Conservation (phyloP, 768 basidiomycete genomes). For the Kwoniella sp. region DNA sequence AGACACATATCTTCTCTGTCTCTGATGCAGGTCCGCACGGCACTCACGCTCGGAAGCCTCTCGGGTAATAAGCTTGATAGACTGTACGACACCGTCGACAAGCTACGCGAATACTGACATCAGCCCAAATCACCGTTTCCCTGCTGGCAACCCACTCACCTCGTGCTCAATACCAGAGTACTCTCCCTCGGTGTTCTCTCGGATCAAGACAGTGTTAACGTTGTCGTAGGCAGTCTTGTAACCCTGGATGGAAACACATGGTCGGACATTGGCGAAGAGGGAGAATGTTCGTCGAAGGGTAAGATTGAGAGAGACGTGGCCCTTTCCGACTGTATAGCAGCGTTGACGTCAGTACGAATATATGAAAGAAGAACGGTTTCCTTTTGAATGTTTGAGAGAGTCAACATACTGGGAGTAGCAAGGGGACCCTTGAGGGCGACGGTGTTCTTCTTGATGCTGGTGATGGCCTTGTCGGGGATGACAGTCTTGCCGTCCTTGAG, state of each 20-base stretch:
- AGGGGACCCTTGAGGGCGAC: slow-evolving; percentile 97
- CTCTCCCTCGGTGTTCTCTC: slow-evolving; percentile 99
- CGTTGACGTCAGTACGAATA: neutral
- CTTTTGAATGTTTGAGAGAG: no score
- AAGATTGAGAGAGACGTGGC: slow-evolving; percentile 96
- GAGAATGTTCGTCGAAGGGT: slow-evolving; percentile 96
- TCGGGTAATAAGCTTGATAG: slow-evolving; percentile 99
- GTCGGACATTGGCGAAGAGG: slow-evolving; percentile 97
- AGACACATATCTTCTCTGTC: neutral
- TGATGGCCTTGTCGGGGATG: slow-evolving; percentile 88
- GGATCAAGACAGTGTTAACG: slow-evolving; percentile 93
- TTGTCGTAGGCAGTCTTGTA: slow-evolving; percentile 99
- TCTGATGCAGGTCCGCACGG: no score
- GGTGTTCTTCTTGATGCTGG: slow-evolving; percentile 92
- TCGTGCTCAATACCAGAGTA: slow-evolving; percentile 99
- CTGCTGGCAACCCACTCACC: no score
- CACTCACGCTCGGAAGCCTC: slow-evolving; percentile 83
- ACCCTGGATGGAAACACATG: slow-evolving; percentile 91
- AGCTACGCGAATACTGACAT: slow-evolving; percentile 66
- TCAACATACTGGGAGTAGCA: slow-evolving; percentile 86
- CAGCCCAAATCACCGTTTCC: no score
- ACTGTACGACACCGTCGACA: slow-evolving; percentile 97
- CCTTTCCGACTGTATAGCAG: slow-evolving; percentile 80
- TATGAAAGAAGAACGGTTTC: neutral
- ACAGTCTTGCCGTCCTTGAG: slow-evolving; percentile 94